Evolutionary conservation across 139 green algal genomes (phyloP).

Genomic region (Pleodorina starrii): DNA sequence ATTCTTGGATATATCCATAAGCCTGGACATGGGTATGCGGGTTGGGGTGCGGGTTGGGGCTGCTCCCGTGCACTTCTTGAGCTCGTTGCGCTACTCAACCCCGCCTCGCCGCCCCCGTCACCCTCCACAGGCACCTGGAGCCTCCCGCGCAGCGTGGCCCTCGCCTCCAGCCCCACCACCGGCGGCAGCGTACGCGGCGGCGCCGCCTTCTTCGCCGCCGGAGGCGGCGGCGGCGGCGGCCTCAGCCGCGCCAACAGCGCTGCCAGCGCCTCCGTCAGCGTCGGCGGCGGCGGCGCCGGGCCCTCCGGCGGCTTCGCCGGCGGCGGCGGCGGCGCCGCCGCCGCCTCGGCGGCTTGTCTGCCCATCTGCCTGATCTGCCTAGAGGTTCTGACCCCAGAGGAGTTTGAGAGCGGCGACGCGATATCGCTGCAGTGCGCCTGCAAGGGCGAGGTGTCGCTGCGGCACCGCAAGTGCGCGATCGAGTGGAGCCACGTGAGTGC

Average conservation of each 20-base stretch:
- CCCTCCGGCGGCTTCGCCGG: background rate
- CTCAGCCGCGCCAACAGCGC: constrained; percentile 13
- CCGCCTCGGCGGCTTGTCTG: background rate
- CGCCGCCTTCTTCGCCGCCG: background rate
- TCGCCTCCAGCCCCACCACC: constrained; percentile 22
- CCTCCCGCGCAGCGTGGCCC: constrained; percentile 32
- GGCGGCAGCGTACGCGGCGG: background rate
- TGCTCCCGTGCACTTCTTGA: too few relatives aligned
- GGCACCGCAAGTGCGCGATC: constrained; percentile 83
- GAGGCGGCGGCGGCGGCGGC: background rate
- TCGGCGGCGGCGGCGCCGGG: background rate
- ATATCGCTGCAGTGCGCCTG: constrained; percentile 84
- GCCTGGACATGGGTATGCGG: too few relatives aligned
- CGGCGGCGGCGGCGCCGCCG: background rate
- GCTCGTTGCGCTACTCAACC: too few relatives aligned
- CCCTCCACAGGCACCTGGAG: constrained; percentile 47
- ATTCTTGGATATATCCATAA: too few relatives aligned
- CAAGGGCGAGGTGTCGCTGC: constrained; percentile 84
- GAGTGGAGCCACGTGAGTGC: constrained; percentile 86
- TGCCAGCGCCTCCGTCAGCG: background rate
- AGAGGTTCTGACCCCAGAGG: constrained; percentile 76
- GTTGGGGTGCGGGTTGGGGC: too few relatives aligned
- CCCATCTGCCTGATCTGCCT: constrained; percentile 88
- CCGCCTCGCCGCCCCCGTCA: too few relatives aligned
- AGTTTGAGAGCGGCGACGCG: constrained; percentile 79